Conservation (phyloP, 2,329 filamentous ascomycete species). For the Monosporascus cannonballus region DNA sequence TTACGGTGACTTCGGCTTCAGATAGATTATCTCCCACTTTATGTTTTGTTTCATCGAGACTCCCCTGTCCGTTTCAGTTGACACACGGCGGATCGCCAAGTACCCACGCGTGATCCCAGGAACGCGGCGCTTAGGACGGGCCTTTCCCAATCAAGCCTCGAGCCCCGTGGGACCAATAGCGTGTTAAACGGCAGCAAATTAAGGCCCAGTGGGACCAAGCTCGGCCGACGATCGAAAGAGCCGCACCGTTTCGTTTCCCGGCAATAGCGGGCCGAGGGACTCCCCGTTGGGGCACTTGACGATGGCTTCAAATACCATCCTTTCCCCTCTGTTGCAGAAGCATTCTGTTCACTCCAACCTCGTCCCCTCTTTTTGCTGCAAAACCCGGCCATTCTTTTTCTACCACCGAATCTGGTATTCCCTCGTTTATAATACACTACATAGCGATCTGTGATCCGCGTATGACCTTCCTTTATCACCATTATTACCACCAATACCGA, state of each 20-base stretch:
- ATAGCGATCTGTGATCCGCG: neutral
- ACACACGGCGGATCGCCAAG: neutral
- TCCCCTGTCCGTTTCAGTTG: neutral
- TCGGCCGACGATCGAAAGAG: neutral
- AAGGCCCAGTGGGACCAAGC: neutral
- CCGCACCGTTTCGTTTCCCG: neutral
- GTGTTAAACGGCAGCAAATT: neutral
- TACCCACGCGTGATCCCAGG: neutral
- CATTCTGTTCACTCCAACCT: neutral
- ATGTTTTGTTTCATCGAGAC: neutral
- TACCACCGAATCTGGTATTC: neutral
- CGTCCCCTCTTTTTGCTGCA: neutral
- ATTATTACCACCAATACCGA: neutral
- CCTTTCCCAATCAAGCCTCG: neutral
- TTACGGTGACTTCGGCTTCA: neutral
- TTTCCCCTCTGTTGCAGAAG: neutral
- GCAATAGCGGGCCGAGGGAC: neutral
- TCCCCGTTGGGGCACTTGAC: neutral
- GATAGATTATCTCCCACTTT: neutral
- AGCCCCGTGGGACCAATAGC: neutral
- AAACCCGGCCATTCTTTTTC: neutral
- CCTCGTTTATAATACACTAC: neutral
- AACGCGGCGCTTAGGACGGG: neutral
- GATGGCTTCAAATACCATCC: neutral
- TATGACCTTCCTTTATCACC: neutral